Conservation (phyloP, 2,329 filamentous ascomycete species). For the Phaeoacremonium minimum region DNA sequence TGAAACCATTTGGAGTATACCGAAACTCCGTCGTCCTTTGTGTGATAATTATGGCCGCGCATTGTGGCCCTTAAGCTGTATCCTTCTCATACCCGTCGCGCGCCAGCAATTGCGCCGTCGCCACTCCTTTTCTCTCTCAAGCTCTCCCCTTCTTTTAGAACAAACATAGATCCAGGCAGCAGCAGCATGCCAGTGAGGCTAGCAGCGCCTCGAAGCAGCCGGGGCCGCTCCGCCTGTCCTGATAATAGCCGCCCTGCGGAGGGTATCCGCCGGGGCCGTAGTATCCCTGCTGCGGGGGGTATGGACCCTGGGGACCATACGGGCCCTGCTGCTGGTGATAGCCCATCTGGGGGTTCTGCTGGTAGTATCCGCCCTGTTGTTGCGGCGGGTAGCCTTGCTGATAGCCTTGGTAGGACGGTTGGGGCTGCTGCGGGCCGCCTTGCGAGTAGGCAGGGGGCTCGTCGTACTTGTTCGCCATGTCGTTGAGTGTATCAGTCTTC, state of each 20-base stretch:
- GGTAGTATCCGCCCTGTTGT: neutral
- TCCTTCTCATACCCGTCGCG: too few relatives aligned
- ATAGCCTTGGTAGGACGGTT: slow-evolving; percentile 2
- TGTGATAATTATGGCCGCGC: too few relatives aligned
- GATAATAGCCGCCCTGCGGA: slow-evolving; percentile 6
- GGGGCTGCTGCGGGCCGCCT: slow-evolving; percentile 1
- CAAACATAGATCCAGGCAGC: slow-evolving; percentile 12
- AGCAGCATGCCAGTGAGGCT: slow-evolving; percentile 9
- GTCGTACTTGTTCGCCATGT: neutral
- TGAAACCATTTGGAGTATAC: too few relatives aligned
- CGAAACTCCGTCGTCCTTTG: too few relatives aligned
- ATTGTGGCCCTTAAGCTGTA: too few relatives aligned
- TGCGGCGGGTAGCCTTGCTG: slow-evolving; percentile 4
- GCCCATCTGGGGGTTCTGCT: neutral
- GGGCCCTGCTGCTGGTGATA: slow-evolving; percentile 3
- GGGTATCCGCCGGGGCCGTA: slow-evolving; percentile 6
- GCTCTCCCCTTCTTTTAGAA: too few relatives aligned
- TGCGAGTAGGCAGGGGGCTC: neutral
- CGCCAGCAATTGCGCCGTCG: too few relatives aligned
- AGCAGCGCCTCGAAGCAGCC: slow-evolving; percentile 7
- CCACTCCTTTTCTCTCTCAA: too few relatives aligned
- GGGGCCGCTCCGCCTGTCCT: slow-evolving; percentile 6
- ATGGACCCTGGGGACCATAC: neutral
- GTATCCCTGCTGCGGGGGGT: slow-evolving; percentile 1
- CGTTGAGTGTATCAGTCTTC: too few relatives aligned